These are phyloP conservation scores for apple (Malus domestica) DNA, from an alignment of 306 rosid species.

Conservation along the genomic window ASM211411v1 NC_041789.1:26868001-26868500, in stretches of 20 bases:
- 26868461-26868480: slow-evolving; percentile 20
- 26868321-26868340: slow-evolving; percentile 3
- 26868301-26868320: slow-evolving; percentile 18
- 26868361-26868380: slow-evolving; percentile 41
- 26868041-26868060: background rate
- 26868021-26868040: background rate
- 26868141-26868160: slow-evolving; percentile 4
- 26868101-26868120: background rate
- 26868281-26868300: slow-evolving; percentile 17
- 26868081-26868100: background rate
- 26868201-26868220: background rate
- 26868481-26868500: slow-evolving; percentile 29
- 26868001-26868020: background rate
- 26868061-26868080: background rate
- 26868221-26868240: slow-evolving; percentile 8
- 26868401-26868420: slow-evolving; percentile 23
- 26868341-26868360: background rate
- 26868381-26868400: slow-evolving; percentile 37
- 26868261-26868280: background rate
- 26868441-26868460: slow-evolving; percentile 40
- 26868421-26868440: slow-evolving; percentile 34
- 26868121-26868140: background rate
- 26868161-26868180: slow-evolving; percentile 15
- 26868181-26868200: background rate
- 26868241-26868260: background rate